Conservation (phyloP, 352 stramenopile species). For the Phytophthora europaea region DNA sequence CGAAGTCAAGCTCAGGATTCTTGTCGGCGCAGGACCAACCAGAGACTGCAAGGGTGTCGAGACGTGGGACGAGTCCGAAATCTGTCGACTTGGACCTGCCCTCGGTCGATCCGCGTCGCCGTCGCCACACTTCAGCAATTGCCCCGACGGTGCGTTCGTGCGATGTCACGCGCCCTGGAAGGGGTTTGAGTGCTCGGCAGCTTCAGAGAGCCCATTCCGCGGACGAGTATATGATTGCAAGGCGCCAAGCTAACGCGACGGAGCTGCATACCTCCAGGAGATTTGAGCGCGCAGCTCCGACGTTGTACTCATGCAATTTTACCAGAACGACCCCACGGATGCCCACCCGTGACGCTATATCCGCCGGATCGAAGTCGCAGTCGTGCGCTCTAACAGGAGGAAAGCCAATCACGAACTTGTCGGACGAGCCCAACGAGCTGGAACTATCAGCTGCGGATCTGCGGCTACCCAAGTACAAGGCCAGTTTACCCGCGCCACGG, state of each 20-base stretch:
- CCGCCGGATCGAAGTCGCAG: slow-evolving; percentile 16
- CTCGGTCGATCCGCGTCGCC: slow-evolving; percentile 21
- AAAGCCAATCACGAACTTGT: slow-evolving; percentile 17
- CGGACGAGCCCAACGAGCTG: slow-evolving; percentile 13
- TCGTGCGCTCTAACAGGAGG: slow-evolving; percentile 16
- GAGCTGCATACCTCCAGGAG: slow-evolving; percentile 14
- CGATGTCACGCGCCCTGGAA: slow-evolving; percentile 4
- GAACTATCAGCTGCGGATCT: slow-evolving; percentile 29
- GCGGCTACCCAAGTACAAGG: slow-evolving; percentile 32
- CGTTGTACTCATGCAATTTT: slow-evolving; percentile 24
- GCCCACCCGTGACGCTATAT: slow-evolving; percentile 5
- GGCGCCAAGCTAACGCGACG: slow-evolving; percentile 13
- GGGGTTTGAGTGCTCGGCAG: slow-evolving; percentile 20
- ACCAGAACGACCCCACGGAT: slow-evolving; percentile 12
- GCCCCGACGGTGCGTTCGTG: slow-evolving; percentile 14
- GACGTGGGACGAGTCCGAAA: slow-evolving; percentile 1
- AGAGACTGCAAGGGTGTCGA: slow-evolving; percentile 5
- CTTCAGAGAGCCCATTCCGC: slow-evolving; percentile 23
- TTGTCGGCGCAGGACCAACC: slow-evolving; percentile 2
- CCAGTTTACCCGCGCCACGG: slow-evolving; percentile 1
- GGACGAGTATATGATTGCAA: slow-evolving; percentile 10
- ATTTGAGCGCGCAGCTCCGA: background rate
- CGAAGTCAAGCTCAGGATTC: slow-evolving; percentile 4
- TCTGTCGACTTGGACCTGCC: slow-evolving; percentile 14
- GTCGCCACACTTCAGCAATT: slow-evolving; percentile 23